Evolutionary conservation across 2,329 filamentous ascomycete species (phyloP).

Genomic region (Cordyceps cateniannulata): DNA sequence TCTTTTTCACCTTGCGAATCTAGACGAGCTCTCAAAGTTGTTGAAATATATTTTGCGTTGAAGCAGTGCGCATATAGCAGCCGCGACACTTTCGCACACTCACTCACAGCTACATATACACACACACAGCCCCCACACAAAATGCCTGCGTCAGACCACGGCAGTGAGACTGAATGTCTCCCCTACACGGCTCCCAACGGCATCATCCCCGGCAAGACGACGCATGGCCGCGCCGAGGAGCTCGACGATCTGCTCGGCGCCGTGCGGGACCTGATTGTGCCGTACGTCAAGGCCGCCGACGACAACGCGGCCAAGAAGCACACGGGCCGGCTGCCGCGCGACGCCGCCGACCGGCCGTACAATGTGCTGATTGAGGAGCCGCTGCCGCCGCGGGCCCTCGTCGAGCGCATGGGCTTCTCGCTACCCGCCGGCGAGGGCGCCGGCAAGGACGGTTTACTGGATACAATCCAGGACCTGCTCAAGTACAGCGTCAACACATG

Average conservation of each 20-base stretch:
- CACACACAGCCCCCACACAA: background rate
- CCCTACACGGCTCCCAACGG: background rate
- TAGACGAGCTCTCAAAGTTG: background rate
- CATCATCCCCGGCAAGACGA: background rate
- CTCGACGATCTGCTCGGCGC: constrained; percentile 55
- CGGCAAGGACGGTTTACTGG: constrained; percentile 68
- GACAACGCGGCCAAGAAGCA: constrained; percentile 47
- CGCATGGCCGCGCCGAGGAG: constrained; percentile 9
- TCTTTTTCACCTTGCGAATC: background rate
- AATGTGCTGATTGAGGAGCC: constrained; percentile 60
- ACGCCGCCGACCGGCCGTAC: constrained; percentile 32
- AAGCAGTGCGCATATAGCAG: background rate
- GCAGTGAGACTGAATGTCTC: constrained; percentile 5
- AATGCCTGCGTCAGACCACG: constrained; percentile 10
- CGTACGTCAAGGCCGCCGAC: constrained; percentile 64
- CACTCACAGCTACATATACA: background rate
- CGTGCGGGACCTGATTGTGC: constrained; percentile 60
- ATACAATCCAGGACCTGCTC: constrained; percentile 63
- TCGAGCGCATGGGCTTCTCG: constrained; percentile 48
- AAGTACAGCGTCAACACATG: constrained; percentile 92
- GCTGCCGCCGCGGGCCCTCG: constrained; percentile 51
- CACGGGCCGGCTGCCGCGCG: constrained; percentile 35
- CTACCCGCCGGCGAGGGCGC: constrained; percentile 48
- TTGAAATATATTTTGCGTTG: background rate
- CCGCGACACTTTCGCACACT: background rate